Percentiles rank a stretch among this genome's conserved stretches.
These are phyloP conservation scores for Mortierella sp. DNA, from an alignment of 371 early-diverging fungal species.

Conservation along the genomic window DNA sequence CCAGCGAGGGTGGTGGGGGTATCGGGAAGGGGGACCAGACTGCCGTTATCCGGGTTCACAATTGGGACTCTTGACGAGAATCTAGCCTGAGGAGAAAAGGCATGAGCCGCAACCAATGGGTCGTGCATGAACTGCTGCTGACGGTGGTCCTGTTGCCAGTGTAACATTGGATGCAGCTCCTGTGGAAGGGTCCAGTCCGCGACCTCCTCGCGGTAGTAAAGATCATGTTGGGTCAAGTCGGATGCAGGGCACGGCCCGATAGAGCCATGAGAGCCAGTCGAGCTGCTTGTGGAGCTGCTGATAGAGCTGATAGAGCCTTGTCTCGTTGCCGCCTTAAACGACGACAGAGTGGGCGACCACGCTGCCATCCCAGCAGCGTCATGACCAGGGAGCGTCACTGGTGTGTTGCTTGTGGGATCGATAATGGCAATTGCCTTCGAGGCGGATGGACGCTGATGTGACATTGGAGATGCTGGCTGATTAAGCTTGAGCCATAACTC, in stretches of 20 bases:
- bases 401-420: slow-evolving; percentile 26
- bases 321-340: background rate
- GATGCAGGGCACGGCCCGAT: background rate
- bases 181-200: slow-evolving; percentile 10
- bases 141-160: background rate
- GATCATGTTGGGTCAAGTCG: background rate
- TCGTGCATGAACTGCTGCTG: background rate
- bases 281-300: slow-evolving; percentile 1
- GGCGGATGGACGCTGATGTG: background rate
- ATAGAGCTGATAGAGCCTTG: slow-evolving; percentile 16
- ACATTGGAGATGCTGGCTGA: background rate
- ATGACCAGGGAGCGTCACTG: slow-evolving; percentile 16
- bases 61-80: background rate
- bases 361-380: background rate
- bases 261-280: slow-evolving; percentile 6
- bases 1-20: background rate
- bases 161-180: slow-evolving; percentile 1
- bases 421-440: slow-evolving; percentile 34
- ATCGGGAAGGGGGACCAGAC: background rate
- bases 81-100: background rate
- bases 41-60: background rate
- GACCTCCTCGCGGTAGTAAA: too few species aligned
- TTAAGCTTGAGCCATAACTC: background rate
- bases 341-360: background rate
- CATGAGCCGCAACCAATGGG: background rate